Evolutionary conservation across 306 rosid genomes (phyloP).

Genomic region (Carpinus fangiana): DNA sequence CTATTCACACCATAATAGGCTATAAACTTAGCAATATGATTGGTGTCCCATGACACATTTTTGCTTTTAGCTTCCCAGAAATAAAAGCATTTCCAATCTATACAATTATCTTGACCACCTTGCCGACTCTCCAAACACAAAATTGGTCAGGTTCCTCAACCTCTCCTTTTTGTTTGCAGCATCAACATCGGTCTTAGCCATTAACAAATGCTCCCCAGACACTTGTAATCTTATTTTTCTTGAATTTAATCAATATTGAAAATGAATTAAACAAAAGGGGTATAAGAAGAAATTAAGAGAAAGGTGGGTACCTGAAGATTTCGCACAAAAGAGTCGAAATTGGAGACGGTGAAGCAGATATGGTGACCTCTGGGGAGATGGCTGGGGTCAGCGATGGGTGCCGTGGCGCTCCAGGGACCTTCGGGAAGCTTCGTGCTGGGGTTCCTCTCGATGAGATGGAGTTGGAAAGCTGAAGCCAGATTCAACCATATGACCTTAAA

Average conservation of each 20-base stretch:
- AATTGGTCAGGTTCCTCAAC: too few relatives aligned
- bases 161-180: too few relatives aligned
- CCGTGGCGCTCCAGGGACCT: slow-evolving; percentile 70
- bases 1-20: background rate
- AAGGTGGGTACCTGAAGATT: slow-evolving; percentile 51
- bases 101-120: background rate
- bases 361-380: slow-evolving; percentile 89
- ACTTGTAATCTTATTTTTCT: background rate
- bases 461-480: slow-evolving; percentile 42
- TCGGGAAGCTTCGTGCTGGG: slow-evolving; percentile 69
- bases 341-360: slow-evolving; percentile 76
- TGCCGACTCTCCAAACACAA: background rate
- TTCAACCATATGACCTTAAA: slow-evolving; percentile 72
- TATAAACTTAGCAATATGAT: background rate
- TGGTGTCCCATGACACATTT: background rate
- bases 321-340: slow-evolving; percentile 51
- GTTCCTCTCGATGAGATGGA: slow-evolving; percentile 73
- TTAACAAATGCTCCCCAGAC: background rate
- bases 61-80: background rate
- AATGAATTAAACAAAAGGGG: background rate
- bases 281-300: background rate
- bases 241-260: background rate
- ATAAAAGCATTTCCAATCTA: background rate
- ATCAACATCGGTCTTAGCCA: background rate
- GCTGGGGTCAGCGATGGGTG: slow-evolving; percentile 65